A percentile compares a stretch with the other conserved stretches of the same genome.
These are phyloP conservation scores for Eucalyptus polybractea DNA, from an alignment of 345 rosid genomes.

Conservation along the genomic window DNA sequence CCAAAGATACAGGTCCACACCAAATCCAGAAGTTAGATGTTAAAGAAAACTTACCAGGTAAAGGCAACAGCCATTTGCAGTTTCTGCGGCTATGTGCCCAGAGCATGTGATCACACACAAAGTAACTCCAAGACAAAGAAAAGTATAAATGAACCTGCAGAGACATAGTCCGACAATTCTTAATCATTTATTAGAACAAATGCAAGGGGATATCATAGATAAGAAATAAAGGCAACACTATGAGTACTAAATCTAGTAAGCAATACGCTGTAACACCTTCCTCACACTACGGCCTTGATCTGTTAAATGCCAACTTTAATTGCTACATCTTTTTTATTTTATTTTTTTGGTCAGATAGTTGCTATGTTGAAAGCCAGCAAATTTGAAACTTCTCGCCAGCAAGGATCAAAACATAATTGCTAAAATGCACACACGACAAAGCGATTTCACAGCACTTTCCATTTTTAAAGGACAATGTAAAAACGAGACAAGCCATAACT, in stretches of 20 bases:
- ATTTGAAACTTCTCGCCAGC: background rate
- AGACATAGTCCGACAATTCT: background rate
- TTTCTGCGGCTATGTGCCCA: constrained; percentile 86
- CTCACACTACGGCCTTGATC: background rate
- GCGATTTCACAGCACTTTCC: background rate
- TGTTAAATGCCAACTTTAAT: background rate
- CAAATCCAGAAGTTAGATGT: background rate
- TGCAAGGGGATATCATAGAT: background rate
- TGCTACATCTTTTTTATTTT: no score
- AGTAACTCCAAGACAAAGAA: constrained; percentile 55
- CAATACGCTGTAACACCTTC: background rate
- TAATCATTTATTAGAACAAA: background rate
- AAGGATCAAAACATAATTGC: background rate
- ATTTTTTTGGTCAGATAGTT: background rate
- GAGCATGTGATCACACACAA: constrained; percentile 62
- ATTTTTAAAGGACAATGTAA: background rate
- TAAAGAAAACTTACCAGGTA: constrained; percentile 33
- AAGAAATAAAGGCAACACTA: background rate
- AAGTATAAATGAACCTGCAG: constrained; percentile 73
- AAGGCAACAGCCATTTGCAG: constrained; percentile 79
- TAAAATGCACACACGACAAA: background rate
- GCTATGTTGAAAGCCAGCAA: background rate
- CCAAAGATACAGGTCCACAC: background rate
- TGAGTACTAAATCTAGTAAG: background rate
- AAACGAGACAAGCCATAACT: background rate